Base-by-base conservation (phyloP, 495 filamentous ascomycete species). In the Cenococcum geophilum region DNA sequence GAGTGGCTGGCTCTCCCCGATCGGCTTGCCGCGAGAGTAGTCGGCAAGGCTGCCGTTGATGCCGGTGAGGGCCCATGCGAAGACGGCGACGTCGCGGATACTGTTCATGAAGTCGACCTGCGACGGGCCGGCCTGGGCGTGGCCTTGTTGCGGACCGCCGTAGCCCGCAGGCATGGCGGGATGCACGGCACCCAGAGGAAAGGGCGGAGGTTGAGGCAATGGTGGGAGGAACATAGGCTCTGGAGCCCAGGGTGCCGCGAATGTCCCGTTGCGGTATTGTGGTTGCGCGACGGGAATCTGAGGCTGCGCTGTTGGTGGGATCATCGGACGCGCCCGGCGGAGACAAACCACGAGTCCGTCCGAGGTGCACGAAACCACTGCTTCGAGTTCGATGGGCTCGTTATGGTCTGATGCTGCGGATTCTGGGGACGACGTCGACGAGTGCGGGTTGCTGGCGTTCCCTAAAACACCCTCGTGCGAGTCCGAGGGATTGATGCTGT, bases 321-420 rank as follows among this genome's bases (percentile, higher is more conserved):
- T 83, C 3, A 83, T 77, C 18, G 89, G 85, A 25, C 87, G 79
- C 27, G 90, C 89, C 52, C 82, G 83, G 43, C 90, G 86, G 11
- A 95, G 77, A 32, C 92, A 85, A 18, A 95, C 89, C 9, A 95
- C 90, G 12, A 95, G 76, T 11, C 90, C 90, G 71, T 95, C 91
- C 1, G 91, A 95, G 1, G 90, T 91, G 71, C 90, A 95, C 5
- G 90, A 95, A 40, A 95, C 85, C 20, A 95, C 90, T 12, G 90
- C 89, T 73, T 95, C 90, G 40, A 95, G 75, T 67, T 93, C 89
- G 56, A 87, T 76, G 6, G 62, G 68, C 42, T 55, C 66, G n/a
- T 64, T 53, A 32, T n/a, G n/a, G n/a, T n/a, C n/a, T 53, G 45
- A 49, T 57, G 34, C 45, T 70, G n/a, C 60, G 11, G 18, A 62